Percentiles rank a stretch among this genome's conserved stretches.
Conservation (phyloP, 1,284 basidiomycete species). For the Austroboletus olivaceoglutinosus region DNA sequence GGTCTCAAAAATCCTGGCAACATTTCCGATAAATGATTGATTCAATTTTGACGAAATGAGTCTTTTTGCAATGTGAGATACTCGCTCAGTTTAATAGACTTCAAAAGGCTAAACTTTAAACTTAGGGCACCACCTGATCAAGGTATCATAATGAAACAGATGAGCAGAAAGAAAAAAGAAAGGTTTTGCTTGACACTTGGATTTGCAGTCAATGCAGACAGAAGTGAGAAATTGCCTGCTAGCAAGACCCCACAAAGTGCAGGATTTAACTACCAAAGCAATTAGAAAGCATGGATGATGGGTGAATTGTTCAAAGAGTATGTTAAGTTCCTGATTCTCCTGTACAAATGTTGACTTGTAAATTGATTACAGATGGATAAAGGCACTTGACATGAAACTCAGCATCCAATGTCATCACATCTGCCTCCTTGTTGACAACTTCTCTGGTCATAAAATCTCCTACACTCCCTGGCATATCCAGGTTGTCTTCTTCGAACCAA, state of each 20-base stretch:
- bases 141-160: slow-evolving; percentile 21
- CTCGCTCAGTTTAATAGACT: too few relatives aligned
- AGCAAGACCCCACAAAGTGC: slow-evolving; percentile 12
- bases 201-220: slow-evolving; percentile 23
- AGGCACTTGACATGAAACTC: slow-evolving; percentile 17
- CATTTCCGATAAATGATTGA: slow-evolving; percentile 26
- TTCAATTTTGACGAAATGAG: slow-evolving; percentile 40
- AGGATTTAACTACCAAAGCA: slow-evolving; percentile 28
- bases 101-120: not conserved
- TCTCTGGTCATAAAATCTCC: slow-evolving; percentile 18
- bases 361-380: slow-evolving; percentile 15
- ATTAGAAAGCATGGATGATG: slow-evolving; percentile 26
- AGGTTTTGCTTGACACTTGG: slow-evolving; percentile 23
- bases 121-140: slow-evolving; percentile 15
- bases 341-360: not conserved
- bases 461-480: slow-evolving; percentile 16
- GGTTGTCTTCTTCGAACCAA: slow-evolving; percentile 25
- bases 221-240: slow-evolving; percentile 19
- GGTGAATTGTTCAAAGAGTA: slow-evolving; percentile 8
- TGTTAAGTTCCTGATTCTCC: not conserved
- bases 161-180: slow-evolving; percentile 21
- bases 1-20: slow-evolving; percentile 16
- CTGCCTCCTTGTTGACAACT: slow-evolving; percentile 27
- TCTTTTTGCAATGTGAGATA: too few relatives aligned
- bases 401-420: slow-evolving; percentile 11